phyloP scores from a whole-genome alignment of 768 basidiomycete genomes.

The Pisolithus tinctorius region DNA sequence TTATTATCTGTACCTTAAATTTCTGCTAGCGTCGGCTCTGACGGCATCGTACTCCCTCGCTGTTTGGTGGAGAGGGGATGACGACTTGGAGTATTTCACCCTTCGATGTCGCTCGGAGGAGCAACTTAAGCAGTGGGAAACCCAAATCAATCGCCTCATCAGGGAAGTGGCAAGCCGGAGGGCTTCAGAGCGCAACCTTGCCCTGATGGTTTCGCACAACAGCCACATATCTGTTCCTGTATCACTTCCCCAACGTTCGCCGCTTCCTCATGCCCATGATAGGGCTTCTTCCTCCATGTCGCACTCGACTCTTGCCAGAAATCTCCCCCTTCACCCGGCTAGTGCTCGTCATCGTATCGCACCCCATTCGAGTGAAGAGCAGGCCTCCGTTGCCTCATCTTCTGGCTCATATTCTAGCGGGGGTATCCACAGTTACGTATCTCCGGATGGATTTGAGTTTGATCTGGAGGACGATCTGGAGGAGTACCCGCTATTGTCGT shows the following conservation, averaged over 20 bases:
- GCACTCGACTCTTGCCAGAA: constrained; percentile 24
- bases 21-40: constrained; percentile 36
- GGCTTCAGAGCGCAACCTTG: constrained; percentile 56
- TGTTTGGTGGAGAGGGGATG: constrained; percentile 93
- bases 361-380: constrained; percentile 36
- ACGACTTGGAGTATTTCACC: constrained; percentile 89
- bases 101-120: constrained; percentile 91
- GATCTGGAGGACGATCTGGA: constrained; percentile 74
- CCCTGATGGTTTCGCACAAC: constrained; percentile 40
- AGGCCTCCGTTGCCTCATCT: constrained; percentile 22
- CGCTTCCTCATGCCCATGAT: constrained; percentile 30
- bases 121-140: constrained; percentile 89
- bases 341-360: constrained; percentile 29
- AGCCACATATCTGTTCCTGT: constrained; percentile 37
- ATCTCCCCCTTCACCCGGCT: constrained; percentile 27
- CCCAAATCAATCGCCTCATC: constrained; percentile 82
- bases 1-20: constrained; percentile 1
- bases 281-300: constrained; percentile 30
- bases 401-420: constrained; percentile 24
- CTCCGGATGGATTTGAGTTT: constrained; percentile 64
- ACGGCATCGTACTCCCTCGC: constrained; percentile 71
- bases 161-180: constrained; percentile 66
- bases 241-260: constrained; percentile 27
- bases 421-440: constrained; percentile 35
- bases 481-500: constrained; percentile 53